Evolutionary conservation across 2,329 filamentous ascomycete genomes (phyloP).

Genomic region (Diplodia seriata): DNA sequence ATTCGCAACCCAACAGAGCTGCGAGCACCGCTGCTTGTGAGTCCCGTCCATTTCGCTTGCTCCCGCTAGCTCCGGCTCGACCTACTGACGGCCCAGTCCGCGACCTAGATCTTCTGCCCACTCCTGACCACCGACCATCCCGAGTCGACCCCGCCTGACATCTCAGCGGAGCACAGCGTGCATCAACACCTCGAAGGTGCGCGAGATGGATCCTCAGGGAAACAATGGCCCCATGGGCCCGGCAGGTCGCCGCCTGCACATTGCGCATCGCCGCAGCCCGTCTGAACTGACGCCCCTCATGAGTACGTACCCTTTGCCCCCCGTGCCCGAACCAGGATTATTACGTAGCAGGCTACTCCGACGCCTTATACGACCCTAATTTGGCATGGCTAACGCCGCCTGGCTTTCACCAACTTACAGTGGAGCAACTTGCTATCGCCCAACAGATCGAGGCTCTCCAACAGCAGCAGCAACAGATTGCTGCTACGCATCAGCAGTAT

Average conservation of each 20-base stretch:
- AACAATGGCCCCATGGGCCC: conserved; percentile 66
- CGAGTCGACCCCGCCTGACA: conserved; percentile 28
- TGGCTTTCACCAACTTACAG: conserved; percentile 53
- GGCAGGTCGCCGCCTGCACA: conserved; percentile 88
- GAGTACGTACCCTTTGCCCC: conserved; percentile 70
- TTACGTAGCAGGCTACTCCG: conserved; percentile 27
- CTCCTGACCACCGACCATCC: conserved; percentile 20
- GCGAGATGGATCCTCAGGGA: conserved; percentile 60
- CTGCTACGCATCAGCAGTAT: conserved; percentile 95
- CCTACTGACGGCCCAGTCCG: conserved; percentile 23
- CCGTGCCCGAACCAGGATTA: conserved; percentile 41
- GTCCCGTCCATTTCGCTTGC: conserved; percentile 31
- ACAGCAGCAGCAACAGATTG: conserved; percentile 97
- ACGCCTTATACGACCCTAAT: neutral
- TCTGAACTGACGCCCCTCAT: conserved; percentile 97
- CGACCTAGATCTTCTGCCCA: conserved; percentile 29
- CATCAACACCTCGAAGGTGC: conserved; percentile 15
- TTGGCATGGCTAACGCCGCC: conserved; percentile 39
- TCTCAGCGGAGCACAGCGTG: conserved; percentile 25
- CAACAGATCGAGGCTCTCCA: conserved; percentile 98
- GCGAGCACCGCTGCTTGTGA: conserved; percentile 28
- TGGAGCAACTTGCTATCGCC: conserved; percentile 97
- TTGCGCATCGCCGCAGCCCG: conserved; percentile 94
- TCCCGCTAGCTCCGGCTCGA: conserved; percentile 30
- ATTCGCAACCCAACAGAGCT: conserved; percentile 24